These are phyloP conservation scores for Lentinula sp. DNA, from an alignment of 768 basidiomycete species.

Conservation along the genomic window DNA sequence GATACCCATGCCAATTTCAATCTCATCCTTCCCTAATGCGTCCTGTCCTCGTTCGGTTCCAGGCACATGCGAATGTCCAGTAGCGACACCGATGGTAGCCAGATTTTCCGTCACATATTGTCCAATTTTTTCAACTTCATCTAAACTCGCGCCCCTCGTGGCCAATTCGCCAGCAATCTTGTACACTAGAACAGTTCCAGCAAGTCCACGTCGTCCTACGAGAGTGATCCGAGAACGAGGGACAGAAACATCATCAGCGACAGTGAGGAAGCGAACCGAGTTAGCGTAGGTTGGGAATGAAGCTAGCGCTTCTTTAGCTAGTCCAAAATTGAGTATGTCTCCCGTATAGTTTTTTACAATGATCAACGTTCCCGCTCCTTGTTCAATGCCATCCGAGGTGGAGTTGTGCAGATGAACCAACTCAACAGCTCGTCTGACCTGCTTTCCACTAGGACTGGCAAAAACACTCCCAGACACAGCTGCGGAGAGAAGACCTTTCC, in stretches of 20 bases:
- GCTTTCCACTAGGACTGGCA: slow-evolving; percentile 82
- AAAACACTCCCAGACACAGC: slow-evolving; percentile 89
- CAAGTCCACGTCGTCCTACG: slow-evolving; percentile 80
- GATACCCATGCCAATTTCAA: slow-evolving; percentile 89
- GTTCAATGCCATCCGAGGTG: slow-evolving; percentile 46
- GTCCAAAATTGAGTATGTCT: slow-evolving; percentile 86
- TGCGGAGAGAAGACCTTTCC: slow-evolving; percentile 71
- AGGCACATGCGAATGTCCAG: slow-evolving; percentile 89
- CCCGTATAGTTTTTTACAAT: slow-evolving; percentile 78
- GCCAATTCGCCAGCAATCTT: slow-evolving; percentile 88
- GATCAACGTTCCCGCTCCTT: slow-evolving; percentile 56
- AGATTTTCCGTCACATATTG: slow-evolving; percentile 60
- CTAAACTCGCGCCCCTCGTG: slow-evolving; percentile 54
- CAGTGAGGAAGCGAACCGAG: slow-evolving; percentile 68
- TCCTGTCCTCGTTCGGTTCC: slow-evolving; percentile 59
- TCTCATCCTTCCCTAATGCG: slow-evolving; percentile 53
- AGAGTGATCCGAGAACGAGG: slow-evolving; percentile 75
- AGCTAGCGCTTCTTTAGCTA: slow-evolving; percentile 81
- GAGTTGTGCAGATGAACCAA: slow-evolving; percentile 52
- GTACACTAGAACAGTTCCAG: slow-evolving; percentile 80
- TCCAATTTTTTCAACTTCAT: slow-evolving; percentile 62
- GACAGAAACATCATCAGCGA: slow-evolving; percentile 89
- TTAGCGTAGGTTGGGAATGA: slow-evolving; percentile 67
- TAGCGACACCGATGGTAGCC: slow-evolving; percentile 79
- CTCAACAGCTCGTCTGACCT: slow-evolving; percentile 78